Evolutionary conservation across 805 yeast genomes (phyloP).

Genomic region (Priceomyces fermenticarens): DNA sequence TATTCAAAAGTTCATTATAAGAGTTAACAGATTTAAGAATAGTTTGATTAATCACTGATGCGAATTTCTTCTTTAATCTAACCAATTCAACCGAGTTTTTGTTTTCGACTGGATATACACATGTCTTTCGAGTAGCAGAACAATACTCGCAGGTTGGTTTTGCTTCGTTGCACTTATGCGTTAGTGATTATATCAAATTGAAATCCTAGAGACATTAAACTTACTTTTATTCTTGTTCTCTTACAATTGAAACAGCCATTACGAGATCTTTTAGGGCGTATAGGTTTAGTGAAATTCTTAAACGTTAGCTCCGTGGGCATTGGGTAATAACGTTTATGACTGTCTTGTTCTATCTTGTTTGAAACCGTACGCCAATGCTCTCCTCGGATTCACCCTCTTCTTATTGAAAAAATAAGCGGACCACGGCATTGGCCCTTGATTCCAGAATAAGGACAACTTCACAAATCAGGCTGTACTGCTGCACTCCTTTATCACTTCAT

Average conservation of each 20-base stretch:
- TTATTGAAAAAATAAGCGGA: no score
- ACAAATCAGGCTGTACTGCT: no score
- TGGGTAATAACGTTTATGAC: no score
- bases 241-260: slow-evolving; percentile 3
- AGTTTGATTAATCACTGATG: background rate
- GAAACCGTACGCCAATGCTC: no score
- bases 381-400: no score
- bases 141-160: slow-evolving; percentile 35
- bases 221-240: slow-evolving; percentile 4
- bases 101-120: slow-evolving; percentile 15
- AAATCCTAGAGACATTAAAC: background rate
- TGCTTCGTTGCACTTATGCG: slow-evolving; percentile 27
- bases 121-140: slow-evolving; percentile 20
- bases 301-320: no score
- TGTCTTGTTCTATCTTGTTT: no score
- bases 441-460: no score
- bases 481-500: no score
- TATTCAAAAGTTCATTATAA: background rate
- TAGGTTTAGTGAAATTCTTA: no score
- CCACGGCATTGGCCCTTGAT: no score
- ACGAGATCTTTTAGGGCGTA: background rate
- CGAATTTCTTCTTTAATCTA: background rate
- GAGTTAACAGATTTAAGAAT: background rate
- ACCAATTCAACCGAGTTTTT: background rate
- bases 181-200: background rate